A percentile compares a stretch with the other conserved stretches of the same genome.
These are phyloP conservation scores for Infundibulicybe gibba DNA, from an alignment of 768 basidiomycete species.

Conservation along the genomic window DNA sequence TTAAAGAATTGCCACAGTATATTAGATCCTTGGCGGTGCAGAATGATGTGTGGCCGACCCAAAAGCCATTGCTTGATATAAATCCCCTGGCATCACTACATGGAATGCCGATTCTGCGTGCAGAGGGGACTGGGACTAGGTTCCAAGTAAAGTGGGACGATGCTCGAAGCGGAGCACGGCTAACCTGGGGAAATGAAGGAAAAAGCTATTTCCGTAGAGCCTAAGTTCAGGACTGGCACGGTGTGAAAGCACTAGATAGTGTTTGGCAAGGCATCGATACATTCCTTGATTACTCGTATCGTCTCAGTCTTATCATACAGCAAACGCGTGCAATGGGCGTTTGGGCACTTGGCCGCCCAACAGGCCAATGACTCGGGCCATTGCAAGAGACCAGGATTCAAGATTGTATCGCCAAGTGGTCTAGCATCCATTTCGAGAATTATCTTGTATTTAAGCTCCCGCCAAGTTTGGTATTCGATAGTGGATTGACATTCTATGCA, in stretches of 20 bases:
- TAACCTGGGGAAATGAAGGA: too few relatives aligned
- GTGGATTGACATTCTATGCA: slow-evolving; percentile 47
- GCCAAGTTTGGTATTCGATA: slow-evolving; percentile 61
- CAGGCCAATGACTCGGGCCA: slow-evolving; percentile 61
- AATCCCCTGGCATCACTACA: too few relatives aligned
- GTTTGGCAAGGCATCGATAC: slow-evolving; percentile 45
- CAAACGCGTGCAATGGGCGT: slow-evolving; percentile 37
- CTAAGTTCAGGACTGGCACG: too few relatives aligned
- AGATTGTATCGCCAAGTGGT: slow-evolving; percentile 56
- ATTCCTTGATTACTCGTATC: slow-evolving; percentile 48
- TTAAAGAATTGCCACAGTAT: too few relatives aligned
- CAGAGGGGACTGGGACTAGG: too few relatives aligned
- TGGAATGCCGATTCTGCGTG: too few relatives aligned
- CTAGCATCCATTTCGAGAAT: slow-evolving; percentile 54
- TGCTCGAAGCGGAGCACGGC: too few relatives aligned
- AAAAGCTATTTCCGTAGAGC: too few relatives aligned
- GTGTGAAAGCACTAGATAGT: slow-evolving; percentile 17
- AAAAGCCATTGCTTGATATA: too few relatives aligned
- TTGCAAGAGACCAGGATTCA: slow-evolving; percentile 40
- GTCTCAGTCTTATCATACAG: slow-evolving; percentile 57
- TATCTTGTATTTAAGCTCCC: slow-evolving; percentile 58
- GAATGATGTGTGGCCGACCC: too few relatives aligned
- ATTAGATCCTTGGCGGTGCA: too few relatives aligned
- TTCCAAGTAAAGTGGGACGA: too few relatives aligned
- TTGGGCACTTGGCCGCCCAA: slow-evolving; percentile 54